Percentiles rank a stretch among this genome's conserved stretches.
Evolutionary conservation across 345 rosid genomes (phyloP).

Genomic region (Triadica sebifera): DNA sequence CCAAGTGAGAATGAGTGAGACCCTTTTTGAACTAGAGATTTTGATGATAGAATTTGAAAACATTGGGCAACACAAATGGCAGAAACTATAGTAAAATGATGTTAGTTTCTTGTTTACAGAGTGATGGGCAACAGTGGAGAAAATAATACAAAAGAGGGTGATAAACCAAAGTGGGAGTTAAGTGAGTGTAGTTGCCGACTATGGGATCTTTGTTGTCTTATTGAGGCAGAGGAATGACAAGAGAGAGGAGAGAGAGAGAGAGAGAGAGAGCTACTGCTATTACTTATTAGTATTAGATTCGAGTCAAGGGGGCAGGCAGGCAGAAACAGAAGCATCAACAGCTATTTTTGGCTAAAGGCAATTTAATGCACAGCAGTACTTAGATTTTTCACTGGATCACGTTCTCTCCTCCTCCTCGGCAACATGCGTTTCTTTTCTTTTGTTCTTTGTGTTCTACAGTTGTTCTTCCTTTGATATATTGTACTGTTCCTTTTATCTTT

Average conservation of each 20-base stretch:
- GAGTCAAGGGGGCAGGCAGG: constrained; percentile 10
- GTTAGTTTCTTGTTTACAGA: not conserved
- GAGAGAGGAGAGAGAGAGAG: not conserved
- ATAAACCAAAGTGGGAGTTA: constrained; percentile 5
- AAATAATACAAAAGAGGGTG: not conserved
- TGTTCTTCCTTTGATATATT: not conserved
- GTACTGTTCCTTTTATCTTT: constrained; percentile 2
- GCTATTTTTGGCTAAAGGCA: constrained; percentile 23
- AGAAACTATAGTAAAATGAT: not conserved
- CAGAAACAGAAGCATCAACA: not conserved
- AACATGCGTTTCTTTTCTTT: constrained; percentile 8
- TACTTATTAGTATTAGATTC: not conserved
- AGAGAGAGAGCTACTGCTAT: not conserved
- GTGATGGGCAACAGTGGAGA: not conserved
- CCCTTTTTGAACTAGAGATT: not conserved
- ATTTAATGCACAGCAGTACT: constrained; percentile 22
- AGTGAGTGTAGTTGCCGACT: constrained; percentile 5
- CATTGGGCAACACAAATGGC: not conserved
- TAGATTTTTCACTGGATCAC: constrained; percentile 27
- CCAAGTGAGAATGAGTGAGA: not conserved
- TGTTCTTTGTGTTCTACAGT: not conserved
- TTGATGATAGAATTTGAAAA: not conserved
- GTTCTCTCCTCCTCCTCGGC: constrained; percentile 29
- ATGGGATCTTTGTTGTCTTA: constrained; percentile 14
- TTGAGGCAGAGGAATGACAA: constrained; percentile 2